Percentiles rank a stretch among this genome's conserved stretches.
Evolutionary conservation across 78 protist species (phyloP).

Genomic region (Speleostelium caveatum): DNA sequence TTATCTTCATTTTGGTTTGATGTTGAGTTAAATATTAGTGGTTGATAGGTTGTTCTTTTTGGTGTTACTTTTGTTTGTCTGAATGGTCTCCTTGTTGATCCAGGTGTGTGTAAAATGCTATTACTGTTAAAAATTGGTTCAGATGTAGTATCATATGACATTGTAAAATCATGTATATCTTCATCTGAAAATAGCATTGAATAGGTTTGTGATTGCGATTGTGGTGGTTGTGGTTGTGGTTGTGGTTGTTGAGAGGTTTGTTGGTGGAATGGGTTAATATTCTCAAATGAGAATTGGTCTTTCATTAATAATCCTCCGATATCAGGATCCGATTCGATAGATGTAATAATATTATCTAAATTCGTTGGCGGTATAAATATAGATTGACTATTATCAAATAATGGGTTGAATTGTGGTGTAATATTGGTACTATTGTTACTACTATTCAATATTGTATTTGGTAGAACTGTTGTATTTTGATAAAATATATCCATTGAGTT

Average conservation of each 20-base stretch:
- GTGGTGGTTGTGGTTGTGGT: too few species aligned
- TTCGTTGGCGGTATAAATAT: neutral
- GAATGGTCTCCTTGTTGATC: neutral
- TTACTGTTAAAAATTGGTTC: too few species aligned
- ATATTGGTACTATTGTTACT: neutral
- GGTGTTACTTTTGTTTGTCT: neutral
- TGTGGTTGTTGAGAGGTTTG: too few species aligned
- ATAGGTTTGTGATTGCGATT: too few species aligned
- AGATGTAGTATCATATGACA: too few species aligned
- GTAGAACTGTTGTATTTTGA: neutral
- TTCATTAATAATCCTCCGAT: conserved; percentile 13
- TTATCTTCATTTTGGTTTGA: too few species aligned
- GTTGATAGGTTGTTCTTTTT: neutral
- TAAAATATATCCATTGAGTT: too few species aligned
- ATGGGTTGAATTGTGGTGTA: neutral
- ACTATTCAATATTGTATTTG: neutral
- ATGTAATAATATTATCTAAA: conserved; percentile 18
- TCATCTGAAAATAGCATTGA: too few species aligned
- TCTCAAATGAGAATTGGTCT: neutral
- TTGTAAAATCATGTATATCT: too few species aligned
- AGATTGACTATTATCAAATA: neutral
- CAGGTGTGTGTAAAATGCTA: neutral
- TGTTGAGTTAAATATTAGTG: neutral
- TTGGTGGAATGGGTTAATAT: neutral
- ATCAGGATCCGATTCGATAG: conserved; percentile 49